Evolutionary conservation across 306 rosid genomes (phyloP).

Genomic region (Medicago truncatula): DNA sequence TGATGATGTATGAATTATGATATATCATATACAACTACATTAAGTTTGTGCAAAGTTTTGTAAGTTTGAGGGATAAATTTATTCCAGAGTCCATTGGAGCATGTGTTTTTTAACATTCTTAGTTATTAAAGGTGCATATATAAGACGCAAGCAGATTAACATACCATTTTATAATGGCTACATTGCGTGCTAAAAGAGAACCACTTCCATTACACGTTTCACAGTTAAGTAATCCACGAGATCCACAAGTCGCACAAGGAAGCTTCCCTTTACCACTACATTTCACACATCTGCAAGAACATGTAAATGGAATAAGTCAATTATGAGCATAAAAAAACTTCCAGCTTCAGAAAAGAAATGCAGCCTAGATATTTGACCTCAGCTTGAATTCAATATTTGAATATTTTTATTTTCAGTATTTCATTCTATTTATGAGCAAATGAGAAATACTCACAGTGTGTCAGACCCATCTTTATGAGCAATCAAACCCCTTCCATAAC

Average conservation of each 20-base stretch:
- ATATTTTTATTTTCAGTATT: slow-evolving; percentile 16
- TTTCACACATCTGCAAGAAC: slow-evolving; percentile 80
- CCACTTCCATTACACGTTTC: slow-evolving; percentile 72
- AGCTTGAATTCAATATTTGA: slow-evolving; percentile 25
- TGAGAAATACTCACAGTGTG: slow-evolving; percentile 63
- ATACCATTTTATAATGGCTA: slow-evolving; percentile 84
- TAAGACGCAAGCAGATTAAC: slow-evolving; percentile 37
- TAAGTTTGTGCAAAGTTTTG: slow-evolving; percentile 11
- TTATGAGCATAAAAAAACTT: slow-evolving; percentile 34
- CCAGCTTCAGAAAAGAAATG: slow-evolving; percentile 27
- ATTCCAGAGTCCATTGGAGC: neutral
- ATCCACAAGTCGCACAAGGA: slow-evolving; percentile 84
- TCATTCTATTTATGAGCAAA: slow-evolving; percentile 11
- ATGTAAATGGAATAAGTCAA: slow-evolving; percentile 27
- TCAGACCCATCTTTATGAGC: slow-evolving; percentile 99
- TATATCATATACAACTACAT: neutral
- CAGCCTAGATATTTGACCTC: slow-evolving; percentile 27
- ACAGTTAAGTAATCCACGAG: slow-evolving; percentile 82
- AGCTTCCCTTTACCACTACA: slow-evolving; percentile 84
- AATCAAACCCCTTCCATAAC: slow-evolving; percentile 93
- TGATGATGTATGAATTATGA: no score
- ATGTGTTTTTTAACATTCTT: neutral
- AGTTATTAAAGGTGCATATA: neutral
- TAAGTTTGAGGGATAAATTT: no score
- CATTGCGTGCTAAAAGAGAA: slow-evolving; percentile 65